Evolutionary conservation across 495 filamentous ascomycete species (phyloP).

Genomic region (Aspergillus incahuasiensis): DNA sequence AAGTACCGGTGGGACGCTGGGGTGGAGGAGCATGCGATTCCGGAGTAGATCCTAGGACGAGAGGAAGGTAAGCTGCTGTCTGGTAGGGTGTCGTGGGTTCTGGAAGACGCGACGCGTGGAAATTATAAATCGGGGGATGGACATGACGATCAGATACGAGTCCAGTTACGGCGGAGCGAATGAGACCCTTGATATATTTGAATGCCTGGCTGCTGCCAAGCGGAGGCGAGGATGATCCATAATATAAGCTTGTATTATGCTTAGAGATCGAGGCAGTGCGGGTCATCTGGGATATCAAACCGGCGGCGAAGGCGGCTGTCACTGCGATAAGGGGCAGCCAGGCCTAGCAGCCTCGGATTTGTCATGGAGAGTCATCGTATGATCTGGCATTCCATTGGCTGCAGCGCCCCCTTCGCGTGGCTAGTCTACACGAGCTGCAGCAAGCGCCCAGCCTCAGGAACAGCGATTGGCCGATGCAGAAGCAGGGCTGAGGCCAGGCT

Average conservation of each 20-base stretch:
- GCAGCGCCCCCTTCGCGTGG: background rate
- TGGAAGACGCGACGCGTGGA: background rate
- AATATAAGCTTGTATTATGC: background rate
- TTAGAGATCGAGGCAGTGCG: background rate
- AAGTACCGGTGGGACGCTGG: constrained; percentile 49
- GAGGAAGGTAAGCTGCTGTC: background rate
- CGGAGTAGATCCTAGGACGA: too few species aligned
- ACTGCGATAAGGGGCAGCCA: too few species aligned
- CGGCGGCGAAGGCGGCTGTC: background rate
- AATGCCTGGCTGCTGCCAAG: background rate
- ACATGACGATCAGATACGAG: background rate
- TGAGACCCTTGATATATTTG: background rate
- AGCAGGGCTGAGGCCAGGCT: background rate
- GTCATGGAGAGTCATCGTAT: background rate
- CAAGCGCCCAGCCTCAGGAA: background rate
- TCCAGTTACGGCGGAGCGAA: background rate
- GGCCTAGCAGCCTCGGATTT: too few species aligned
- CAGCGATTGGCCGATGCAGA: background rate
- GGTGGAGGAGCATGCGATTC: constrained; percentile 24
- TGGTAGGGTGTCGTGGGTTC: background rate
- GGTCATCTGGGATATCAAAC: too few species aligned
- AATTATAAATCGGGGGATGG: background rate
- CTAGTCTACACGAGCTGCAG: background rate
- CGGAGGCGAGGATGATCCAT: background rate
- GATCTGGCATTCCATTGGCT: background rate